Percentiles rank a stretch among this genome's conserved stretches.
These are phyloP conservation scores for Gynochthodes officinalis DNA, from an alignment of 257 asterid species.

Conservation along the genomic window DNA sequence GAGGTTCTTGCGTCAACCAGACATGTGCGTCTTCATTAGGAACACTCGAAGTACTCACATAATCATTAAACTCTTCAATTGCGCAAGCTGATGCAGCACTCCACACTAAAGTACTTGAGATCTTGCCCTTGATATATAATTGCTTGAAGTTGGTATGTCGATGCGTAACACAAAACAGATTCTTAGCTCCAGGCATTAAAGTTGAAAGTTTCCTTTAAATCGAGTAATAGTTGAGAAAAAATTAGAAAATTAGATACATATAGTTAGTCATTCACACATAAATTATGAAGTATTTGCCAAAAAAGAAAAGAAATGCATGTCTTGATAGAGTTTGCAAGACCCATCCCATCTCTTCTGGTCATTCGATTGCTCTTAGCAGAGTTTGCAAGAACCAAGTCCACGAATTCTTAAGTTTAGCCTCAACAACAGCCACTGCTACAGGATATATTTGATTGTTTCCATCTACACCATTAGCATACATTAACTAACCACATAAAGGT, in stretches of 20 bases:
- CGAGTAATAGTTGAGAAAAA: background rate
- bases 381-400: background rate
- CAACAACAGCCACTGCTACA: background rate
- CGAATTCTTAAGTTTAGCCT: background rate
- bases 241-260: background rate
- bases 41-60: background rate
- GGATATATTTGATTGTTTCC: constrained; percentile 1
- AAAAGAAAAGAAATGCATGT: background rate
- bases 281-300: background rate
- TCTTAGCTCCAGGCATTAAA: background rate
- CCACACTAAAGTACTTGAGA: background rate
- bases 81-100: background rate
- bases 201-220: background rate
- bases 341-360: background rate
- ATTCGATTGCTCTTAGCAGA: background rate
- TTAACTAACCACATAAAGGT: background rate
- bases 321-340: background rate
- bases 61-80: background rate
- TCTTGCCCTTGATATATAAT: background rate
- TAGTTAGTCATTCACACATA: background rate
- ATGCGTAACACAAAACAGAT: background rate
- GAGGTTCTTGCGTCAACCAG: background rate
- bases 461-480: background rate
- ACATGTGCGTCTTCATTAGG: background rate
- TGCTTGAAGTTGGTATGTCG: background rate